Percentiles rank a stretch among this genome's conserved stretches.
Evolutionary conservation across 768 basidiomycete genomes (phyloP).

Genomic region (Clathrus columnatus): DNA sequence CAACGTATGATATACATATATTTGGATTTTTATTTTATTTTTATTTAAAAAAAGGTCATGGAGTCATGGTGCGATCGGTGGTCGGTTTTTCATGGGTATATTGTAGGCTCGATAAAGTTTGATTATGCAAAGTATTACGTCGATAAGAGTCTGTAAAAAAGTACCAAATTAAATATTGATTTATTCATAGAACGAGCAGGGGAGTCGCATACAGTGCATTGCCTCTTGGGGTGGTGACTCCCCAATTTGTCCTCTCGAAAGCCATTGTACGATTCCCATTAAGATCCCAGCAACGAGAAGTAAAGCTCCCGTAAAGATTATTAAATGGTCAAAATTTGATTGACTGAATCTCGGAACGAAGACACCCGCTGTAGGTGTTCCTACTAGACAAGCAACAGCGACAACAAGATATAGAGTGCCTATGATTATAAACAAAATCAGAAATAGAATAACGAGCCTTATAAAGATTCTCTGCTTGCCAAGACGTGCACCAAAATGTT

Average conservation of each 20-base stretch:
- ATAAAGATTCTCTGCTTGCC: conserved; percentile 18
- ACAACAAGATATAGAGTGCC: conserved; percentile 23
- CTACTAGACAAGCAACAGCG: conserved; percentile 23
- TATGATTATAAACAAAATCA: conserved; percentile 2
- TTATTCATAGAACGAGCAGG: too few species aligned
- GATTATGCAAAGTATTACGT: not conserved
- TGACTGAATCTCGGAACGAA: conserved; percentile 19
- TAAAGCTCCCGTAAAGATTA: conserved; percentile 24
- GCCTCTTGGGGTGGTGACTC: not conserved
- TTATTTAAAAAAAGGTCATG: too few species aligned
- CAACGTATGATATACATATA: too few species aligned
- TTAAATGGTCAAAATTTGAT: conserved; percentile 20
- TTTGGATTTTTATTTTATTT: too few species aligned
- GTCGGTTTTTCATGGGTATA: not conserved
- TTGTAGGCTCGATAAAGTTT: not conserved
- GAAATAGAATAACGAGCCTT: not conserved
- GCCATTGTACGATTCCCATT: conserved; percentile 1
- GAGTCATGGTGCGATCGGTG: not conserved
- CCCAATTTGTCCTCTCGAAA: not conserved
- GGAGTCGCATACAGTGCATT: not conserved
- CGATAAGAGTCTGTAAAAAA: not conserved
- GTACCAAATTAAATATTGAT: not conserved
- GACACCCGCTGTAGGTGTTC: conserved; percentile 27
- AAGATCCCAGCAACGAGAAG: conserved; percentile 10
- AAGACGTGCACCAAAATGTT: conserved; percentile 23